Evolutionary conservation across 768 basidiomycete genomes (phyloP).

Genomic region (Gautieria morchelliformis): DNA sequence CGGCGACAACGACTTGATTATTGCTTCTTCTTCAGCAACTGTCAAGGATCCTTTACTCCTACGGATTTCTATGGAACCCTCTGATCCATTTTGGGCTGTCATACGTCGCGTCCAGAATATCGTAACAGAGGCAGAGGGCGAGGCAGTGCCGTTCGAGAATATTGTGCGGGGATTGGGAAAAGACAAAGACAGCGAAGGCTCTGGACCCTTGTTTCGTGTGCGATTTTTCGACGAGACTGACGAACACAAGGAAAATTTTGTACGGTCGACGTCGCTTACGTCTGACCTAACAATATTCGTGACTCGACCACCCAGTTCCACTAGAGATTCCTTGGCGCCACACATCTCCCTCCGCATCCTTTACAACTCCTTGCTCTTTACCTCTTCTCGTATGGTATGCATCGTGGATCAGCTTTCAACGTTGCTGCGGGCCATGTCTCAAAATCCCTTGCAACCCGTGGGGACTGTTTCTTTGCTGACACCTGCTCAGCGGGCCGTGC

Average conservation of each 20-base stretch:
- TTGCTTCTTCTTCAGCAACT: slow-evolving; percentile 77
- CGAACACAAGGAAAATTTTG: slow-evolving; percentile 58
- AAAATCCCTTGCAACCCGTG: slow-evolving; percentile 57
- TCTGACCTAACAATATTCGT: slow-evolving; percentile 93
- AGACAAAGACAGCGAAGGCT: slow-evolving; percentile 48
- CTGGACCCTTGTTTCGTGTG: slow-evolving; percentile 73
- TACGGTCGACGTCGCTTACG: slow-evolving; percentile 70
- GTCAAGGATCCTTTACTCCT: slow-evolving; percentile 76
- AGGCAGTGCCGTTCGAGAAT: slow-evolving; percentile 72
- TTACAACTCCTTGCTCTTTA: slow-evolving; percentile 94
- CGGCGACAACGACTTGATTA: slow-evolving; percentile 86
- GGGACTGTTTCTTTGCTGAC: slow-evolving; percentile 79
- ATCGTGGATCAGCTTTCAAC: slow-evolving; percentile 82
- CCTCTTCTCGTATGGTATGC: slow-evolving; percentile 58
- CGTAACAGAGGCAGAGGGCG: slow-evolving; percentile 73
- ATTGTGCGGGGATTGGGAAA: slow-evolving; percentile 61
- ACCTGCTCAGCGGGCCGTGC: slow-evolving; percentile 48
- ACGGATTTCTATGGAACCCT: slow-evolving; percentile 71
- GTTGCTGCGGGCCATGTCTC: slow-evolving; percentile 61
- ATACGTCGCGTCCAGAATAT: slow-evolving; percentile 78
- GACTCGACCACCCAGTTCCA: slow-evolving; percentile 56
- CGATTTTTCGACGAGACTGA: slow-evolving; percentile 96
- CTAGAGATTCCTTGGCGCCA: slow-evolving; percentile 63
- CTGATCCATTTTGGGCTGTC: slow-evolving; percentile 83
- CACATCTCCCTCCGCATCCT: slow-evolving; percentile 71